A percentile compares a stretch with the other conserved stretches of the same genome.
These are phyloP conservation scores for Thermomucor indicae-seudaticae DNA, from an alignment of 371 early-diverging fungal species.

Conservation along the genomic window DNA sequence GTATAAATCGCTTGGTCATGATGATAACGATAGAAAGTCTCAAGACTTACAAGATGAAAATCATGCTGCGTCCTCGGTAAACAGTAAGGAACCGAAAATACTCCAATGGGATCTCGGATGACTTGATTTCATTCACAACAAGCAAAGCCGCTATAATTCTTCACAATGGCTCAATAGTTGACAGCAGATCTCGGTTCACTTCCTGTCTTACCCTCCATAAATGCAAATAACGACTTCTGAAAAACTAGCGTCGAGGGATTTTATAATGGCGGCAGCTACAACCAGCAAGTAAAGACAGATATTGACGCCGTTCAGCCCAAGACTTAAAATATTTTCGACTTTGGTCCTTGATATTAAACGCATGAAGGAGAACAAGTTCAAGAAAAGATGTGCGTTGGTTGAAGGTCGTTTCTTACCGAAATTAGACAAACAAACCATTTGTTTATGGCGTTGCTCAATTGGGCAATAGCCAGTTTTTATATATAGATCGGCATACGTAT, in stretches of 20 bases:
- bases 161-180: no score
- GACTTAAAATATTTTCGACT: constrained; percentile 34
- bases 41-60: constrained; percentile 37
- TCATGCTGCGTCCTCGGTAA: constrained; percentile 33
- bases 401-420: background rate
- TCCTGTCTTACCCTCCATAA: constrained; percentile 31
- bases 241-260: constrained; percentile 29
- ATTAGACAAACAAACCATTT: no score
- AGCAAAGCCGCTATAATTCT: constrained; percentile 31
- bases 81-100: constrained; percentile 31
- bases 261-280: constrained; percentile 27
- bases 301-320: constrained; percentile 34
- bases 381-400: background rate
- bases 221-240: constrained; percentile 38
- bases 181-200: no score
- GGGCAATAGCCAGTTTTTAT: no score
- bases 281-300: constrained; percentile 28
- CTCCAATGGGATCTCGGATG: constrained; percentile 15
- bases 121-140: constrained; percentile 29
- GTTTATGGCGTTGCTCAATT: no score
- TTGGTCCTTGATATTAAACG: constrained; percentile 36
- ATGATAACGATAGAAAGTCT: background rate
- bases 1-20: background rate
- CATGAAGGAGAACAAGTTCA: constrained; percentile 4
- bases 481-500: no score